Base-by-base conservation (phyloP, 1,284 basidiomycete genomes). In the Moesziomyces sp. region DNA sequence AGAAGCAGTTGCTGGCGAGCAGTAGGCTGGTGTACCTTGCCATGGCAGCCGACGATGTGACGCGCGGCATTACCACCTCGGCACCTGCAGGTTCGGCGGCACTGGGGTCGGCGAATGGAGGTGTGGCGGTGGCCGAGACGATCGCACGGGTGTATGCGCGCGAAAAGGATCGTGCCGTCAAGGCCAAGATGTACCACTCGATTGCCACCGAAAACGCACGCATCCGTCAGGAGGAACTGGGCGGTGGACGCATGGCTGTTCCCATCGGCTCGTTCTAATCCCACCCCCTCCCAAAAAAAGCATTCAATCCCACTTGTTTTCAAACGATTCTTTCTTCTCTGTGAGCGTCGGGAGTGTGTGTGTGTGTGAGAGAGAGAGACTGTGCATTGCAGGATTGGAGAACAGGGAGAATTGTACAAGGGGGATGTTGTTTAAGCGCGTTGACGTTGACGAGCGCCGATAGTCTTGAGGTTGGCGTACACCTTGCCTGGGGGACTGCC, bases 401-500 rank as follows among this genome's bases (percentile, higher is more conserved):
- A 19, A 21, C n/a, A n/a, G 21, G 21, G n/a, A 45, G 33, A 35
- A 7, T 26, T 26, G 33, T 35, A 35, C 33, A 38, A 18, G 35
- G 35, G 11, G 35, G 13, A 7, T 14, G 35, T 14, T 1, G 14
- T 11, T n/a, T 57, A 87, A 74, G 87, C 86, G 60, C 95, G 88
- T 86, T 97, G 94, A 83, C 92, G 91, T 92, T 97, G 93, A 68
- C 94, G 88, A 74, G 92, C 92, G 82, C 93, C 93, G 56, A 97
- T 92, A 13, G 93, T 94, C 54, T 80, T 80, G 35, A 83, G 52
- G 45, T 83, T 82, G 9, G 77, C 92, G 80, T 97, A 98, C 1
- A 98, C 95, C 83, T 98, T 98, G 60, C 95, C 95, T 44, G 96
- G 95, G 1, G 95, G 95, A 16, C 93, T 94, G 57, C 95, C 95